Conservation (phyloP, 2,329 filamentous ascomycete genomes). For the Aspergillus cejpii region DNA sequence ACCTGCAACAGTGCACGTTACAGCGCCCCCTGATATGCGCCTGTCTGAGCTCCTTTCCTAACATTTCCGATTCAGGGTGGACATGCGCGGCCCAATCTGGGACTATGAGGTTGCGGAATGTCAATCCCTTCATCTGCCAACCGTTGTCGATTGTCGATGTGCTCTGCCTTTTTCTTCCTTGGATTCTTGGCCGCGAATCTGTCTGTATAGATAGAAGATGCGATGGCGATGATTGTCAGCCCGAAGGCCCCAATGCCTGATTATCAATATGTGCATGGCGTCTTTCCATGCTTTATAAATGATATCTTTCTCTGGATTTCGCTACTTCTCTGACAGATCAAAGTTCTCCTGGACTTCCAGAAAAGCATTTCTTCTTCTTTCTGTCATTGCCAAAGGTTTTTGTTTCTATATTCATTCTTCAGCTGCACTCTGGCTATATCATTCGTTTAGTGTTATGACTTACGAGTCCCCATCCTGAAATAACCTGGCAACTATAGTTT, state of each 20-base stretch:
- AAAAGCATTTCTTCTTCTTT: background rate
- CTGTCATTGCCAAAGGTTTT: background rate
- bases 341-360: background rate
- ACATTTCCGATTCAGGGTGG: conserved; percentile 6
- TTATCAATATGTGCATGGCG: background rate
- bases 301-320: background rate
- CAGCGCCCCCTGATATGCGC: conserved; percentile 12
- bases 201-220: conserved; percentile 2
- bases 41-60: conserved; percentile 5
- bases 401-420: background rate
- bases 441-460: background rate
- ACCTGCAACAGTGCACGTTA: conserved; percentile 1
- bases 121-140: conserved; percentile 6
- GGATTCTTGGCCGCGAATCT: conserved; percentile 8
- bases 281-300: background rate
- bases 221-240: conserved; percentile 1
- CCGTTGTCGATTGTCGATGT: conserved; percentile 7
- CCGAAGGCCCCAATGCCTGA: conserved; percentile 4
- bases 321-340: background rate
- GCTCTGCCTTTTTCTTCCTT: background rate
- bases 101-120: conserved; percentile 6
- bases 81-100: conserved; percentile 3
- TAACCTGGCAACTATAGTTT: background rate
- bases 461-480: background rate
- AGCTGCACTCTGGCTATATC: background rate